Percentiles rank a stretch among this genome's conserved stretches.
Conservation (phyloP, 306 rosid species). For the Prunus davidiana region DNA sequence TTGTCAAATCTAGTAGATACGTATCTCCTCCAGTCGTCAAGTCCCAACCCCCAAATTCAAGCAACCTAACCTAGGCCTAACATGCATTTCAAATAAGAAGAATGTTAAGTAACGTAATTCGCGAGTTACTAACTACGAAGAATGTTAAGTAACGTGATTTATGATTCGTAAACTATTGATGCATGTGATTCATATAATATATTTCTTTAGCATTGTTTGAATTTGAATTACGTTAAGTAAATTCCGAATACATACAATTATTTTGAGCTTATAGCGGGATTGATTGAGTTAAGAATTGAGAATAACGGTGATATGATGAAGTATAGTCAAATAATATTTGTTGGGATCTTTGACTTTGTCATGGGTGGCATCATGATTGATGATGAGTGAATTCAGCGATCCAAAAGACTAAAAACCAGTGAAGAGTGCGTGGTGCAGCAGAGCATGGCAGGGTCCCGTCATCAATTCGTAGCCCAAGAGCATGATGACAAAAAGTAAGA, state of each 20-base stretch:
- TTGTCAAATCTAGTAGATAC: not conserved
- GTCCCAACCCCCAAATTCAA: not conserved
- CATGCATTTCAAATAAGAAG: too few relatives aligned
- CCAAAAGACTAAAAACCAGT: not conserved
- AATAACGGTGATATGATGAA: not conserved
- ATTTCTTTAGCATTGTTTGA: too few relatives aligned
- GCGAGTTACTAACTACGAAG: too few relatives aligned
- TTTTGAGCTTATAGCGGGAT: too few relatives aligned
- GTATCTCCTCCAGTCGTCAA: not conserved
- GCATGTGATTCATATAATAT: too few relatives aligned
- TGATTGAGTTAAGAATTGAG: too few relatives aligned
- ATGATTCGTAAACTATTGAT: fast-evolving
- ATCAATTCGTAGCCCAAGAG: not conserved
- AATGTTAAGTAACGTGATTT: too few relatives aligned
- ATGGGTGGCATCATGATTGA: not conserved
- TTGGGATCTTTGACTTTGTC: conserved; percentile 2
- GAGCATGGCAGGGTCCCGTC: not conserved
- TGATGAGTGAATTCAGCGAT: conserved; percentile 6
- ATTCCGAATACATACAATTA: too few relatives aligned
- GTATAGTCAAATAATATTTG: not conserved
- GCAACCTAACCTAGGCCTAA: not conserved
- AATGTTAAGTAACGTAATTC: too few relatives aligned
- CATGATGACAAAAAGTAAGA: not conserved
- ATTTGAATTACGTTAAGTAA: too few relatives aligned
- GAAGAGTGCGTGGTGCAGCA: not conserved